Percentiles rank a stretch among this genome's conserved stretches.
Conservation (phyloP, 1,139 yeast species). For the Magnusiomyces suaveolens region DNA sequence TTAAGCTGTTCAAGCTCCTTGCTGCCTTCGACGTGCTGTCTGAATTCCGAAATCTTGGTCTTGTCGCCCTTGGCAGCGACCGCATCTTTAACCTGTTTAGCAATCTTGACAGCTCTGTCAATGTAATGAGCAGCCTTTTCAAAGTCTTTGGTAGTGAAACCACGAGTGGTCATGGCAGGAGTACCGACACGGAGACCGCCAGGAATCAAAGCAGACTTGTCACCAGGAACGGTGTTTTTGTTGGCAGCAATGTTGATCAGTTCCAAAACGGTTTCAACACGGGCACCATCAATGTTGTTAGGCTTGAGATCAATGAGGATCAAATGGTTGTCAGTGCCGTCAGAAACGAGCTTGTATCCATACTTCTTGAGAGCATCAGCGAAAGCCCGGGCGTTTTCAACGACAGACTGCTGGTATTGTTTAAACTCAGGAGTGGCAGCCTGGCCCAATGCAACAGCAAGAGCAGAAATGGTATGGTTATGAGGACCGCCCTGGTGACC, state of each 20-base stretch:
- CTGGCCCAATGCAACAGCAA: constrained; percentile 94
- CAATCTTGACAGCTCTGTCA: constrained; percentile 71
- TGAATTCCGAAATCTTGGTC: constrained; percentile 90
- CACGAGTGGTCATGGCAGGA: constrained; percentile 98
- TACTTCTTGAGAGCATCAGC: constrained; percentile 60
- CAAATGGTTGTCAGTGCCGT: constrained; percentile 97
- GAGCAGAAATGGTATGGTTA: constrained; percentile 94
- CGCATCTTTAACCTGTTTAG: constrained; percentile 61
- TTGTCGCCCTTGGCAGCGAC: constrained; percentile 68
- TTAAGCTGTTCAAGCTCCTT: constrained; percentile 59
- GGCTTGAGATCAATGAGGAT: constrained; percentile 82
- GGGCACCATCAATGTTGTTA: constrained; percentile 92
- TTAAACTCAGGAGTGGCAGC: constrained; percentile 87
- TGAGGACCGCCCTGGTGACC: constrained; percentile 99
- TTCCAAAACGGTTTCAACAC: constrained; percentile 92
- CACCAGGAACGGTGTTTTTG: constrained; percentile 97
- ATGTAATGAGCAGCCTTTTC: constrained; percentile 72
- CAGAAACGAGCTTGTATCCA: constrained; percentile 78
- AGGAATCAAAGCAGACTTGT: constrained; percentile 93
- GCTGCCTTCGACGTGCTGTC: constrained; percentile 61
- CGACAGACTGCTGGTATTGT: constrained; percentile 79
- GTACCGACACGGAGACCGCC: constrained; percentile 98
- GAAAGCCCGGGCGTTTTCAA: constrained; percentile 79
- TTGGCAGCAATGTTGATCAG: constrained; percentile 91
- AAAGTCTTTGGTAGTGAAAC: constrained; percentile 82